Evolutionary conservation across 78 protist species (phyloP).

Genomic region (Protostelium mycophagum): DNA sequence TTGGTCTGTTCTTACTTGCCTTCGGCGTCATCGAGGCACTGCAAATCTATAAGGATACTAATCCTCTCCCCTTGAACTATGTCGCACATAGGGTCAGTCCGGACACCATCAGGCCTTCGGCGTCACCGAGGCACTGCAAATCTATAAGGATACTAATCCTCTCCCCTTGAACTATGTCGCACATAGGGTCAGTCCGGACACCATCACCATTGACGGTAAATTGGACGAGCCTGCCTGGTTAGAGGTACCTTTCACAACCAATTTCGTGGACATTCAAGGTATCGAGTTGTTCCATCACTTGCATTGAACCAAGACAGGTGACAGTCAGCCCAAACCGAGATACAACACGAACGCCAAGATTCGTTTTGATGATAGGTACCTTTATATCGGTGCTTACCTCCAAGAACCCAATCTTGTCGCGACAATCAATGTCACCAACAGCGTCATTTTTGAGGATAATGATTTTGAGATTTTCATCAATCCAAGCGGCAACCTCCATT

Average conservation of each 20-base stretch:
- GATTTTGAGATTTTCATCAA: slow-evolving; percentile 60
- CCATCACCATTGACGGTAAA: not conserved
- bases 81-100: not conserved
- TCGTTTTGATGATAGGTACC: slow-evolving; percentile 25
- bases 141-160: not conserved
- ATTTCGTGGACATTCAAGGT: not conserved
- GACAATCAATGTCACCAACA: slow-evolving; percentile 6
- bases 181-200: not conserved
- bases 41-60: not conserved
- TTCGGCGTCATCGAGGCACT: not conserved
- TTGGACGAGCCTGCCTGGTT: not conserved
- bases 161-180: not conserved
- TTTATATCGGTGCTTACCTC: slow-evolving; percentile 45
- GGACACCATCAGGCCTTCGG: not conserved
- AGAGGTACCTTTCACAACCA: not conserved
- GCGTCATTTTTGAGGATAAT: slow-evolving; percentile 36
- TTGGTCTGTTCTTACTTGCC: too few species aligned
- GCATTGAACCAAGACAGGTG: not conserved
- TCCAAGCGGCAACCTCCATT: slow-evolving; percentile 25
- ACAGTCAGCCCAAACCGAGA: not conserved
- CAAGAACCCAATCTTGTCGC: slow-evolving; percentile 20
- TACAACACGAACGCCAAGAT: slow-evolving; percentile 34
- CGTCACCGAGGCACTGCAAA: not conserved
- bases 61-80: not conserved
- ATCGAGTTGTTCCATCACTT: not conserved